These are phyloP conservation scores for Sugiyamaella qingdaonensis DNA, from an alignment of 805 yeast genomes.

Conservation along the genomic window DNA sequence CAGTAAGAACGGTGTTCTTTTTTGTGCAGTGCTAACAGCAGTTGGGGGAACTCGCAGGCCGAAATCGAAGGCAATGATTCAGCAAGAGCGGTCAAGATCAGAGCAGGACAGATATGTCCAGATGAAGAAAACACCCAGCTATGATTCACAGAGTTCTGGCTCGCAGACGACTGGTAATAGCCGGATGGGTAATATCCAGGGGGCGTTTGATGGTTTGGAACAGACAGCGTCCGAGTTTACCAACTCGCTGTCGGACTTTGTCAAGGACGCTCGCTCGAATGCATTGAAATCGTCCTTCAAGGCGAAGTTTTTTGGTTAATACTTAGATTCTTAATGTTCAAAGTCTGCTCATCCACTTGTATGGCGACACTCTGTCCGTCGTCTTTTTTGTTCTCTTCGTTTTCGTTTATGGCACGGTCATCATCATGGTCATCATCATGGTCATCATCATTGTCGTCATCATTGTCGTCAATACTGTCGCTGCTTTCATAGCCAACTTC, in stretches of 20 bases:
- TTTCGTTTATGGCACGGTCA: slow-evolving; percentile 7
- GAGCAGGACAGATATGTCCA: slow-evolving; percentile 23
- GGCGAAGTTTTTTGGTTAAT: slow-evolving; percentile 20
- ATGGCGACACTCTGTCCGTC: too few species aligned
- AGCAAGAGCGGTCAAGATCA: slow-evolving; percentile 24
- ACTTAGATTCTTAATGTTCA: neutral
- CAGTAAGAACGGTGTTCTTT: slow-evolving; percentile 16
- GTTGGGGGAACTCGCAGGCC: slow-evolving; percentile 74
- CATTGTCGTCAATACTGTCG: slow-evolving; percentile 2
- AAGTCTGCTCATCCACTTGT: neutral
- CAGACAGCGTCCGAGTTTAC: slow-evolving; percentile 45
- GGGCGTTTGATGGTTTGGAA: slow-evolving; percentile 42
- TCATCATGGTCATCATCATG: slow-evolving; percentile 8
- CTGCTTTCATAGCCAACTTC: neutral
- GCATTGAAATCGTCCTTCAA: slow-evolving; percentile 22
- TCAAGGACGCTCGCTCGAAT: slow-evolving; percentile 24
- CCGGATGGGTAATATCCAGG: slow-evolving; percentile 38
- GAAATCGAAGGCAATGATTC: slow-evolving; percentile 41
- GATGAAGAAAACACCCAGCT: neutral
- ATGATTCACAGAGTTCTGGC: neutral
- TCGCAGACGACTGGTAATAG: slow-evolving; percentile 18
- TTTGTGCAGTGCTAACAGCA: neutral
- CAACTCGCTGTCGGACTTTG: slow-evolving; percentile 36
- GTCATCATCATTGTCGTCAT: slow-evolving; percentile 2
- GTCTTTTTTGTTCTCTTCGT: slow-evolving; percentile 5